Evolutionary conservation across 306 rosid genomes (phyloP), one percentile per base, ranked within the genome.

Genomic region (Betula pendula): DNA sequence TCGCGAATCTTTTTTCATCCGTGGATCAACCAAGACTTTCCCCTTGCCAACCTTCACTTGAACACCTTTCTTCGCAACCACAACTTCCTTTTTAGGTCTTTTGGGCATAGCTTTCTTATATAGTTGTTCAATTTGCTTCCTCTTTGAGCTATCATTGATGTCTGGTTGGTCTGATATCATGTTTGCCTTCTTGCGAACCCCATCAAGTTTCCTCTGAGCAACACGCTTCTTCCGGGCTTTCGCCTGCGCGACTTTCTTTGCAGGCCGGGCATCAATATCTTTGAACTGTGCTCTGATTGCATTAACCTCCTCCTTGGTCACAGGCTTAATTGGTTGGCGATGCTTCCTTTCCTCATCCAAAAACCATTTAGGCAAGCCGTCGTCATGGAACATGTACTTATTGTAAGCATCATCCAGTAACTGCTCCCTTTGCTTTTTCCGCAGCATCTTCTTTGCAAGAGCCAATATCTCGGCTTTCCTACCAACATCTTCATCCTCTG

Each of bases 41-140:
- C 89, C 91, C 79, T 78, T 77, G 56, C 89, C 91, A 48, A 58
- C 82, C 85, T 15, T 85, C 40, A 95, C 97, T 74, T 95, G 97
- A 15, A 95, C 97, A 43, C 99, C 99, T 82, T 95, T 95, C 91
- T 95, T 95, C 27, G 99, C 99, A 70, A 95, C 99, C 65, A 92
- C 99, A 72, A 81, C 85, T 76, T 95, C 99, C 87, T 87, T 95
- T 77, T 88, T 25, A 73, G 97, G 94, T 85, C 83, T 92, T 70
- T 85, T 83, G 0, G 99, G 97, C 19, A 13, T 72, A 14, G 99
- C 94, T 75, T 90, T 92, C 77, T 65, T 90, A 45, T 92, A 92
- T 15, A 95, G 85, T 70, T 81, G 88, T 3, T 95, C 97, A 55
- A 95, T 95, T 87, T 92, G 97, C 90, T 84, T 95, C 29, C 84